A percentile compares a stretch with the other conserved stretches of the same genome.
Conservation (phyloP, 176 grass and related monocot genomes). For the Tillandsia fasciculata region DNA sequence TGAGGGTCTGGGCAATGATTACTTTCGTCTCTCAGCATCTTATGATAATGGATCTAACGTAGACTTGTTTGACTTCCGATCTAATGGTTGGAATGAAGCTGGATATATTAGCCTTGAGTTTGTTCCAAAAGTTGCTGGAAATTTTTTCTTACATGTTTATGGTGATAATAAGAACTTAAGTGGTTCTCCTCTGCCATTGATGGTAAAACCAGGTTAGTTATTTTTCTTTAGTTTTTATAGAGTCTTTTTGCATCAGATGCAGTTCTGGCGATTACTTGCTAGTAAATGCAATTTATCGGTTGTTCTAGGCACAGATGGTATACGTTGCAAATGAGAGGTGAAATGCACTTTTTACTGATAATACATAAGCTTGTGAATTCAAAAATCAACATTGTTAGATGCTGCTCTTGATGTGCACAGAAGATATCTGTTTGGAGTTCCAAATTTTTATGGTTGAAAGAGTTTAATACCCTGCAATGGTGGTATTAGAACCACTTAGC, state of each 20-base stretch:
- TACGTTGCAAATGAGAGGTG: too few species aligned
- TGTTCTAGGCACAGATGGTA: too few species aligned
- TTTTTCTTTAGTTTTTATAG: neutral
- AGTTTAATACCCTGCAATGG: too few species aligned
- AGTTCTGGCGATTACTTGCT: neutral
- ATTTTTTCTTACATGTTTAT: conserved; percentile 40
- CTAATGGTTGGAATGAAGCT: conserved; percentile 44
- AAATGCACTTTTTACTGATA: too few species aligned
- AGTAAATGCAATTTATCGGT: too few species aligned
- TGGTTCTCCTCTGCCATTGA: conserved; percentile 39
- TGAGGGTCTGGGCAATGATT: conserved; percentile 8
- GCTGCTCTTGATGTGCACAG: too few species aligned
- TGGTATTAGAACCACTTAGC: too few species aligned
- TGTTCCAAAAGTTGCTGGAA: conserved; percentile 27
- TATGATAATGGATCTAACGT: conserved; percentile 31
- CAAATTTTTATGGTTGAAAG: too few species aligned
- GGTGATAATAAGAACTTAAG: conserved; percentile 34
- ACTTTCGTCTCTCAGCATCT: conserved; percentile 31
- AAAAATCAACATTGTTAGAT: too few species aligned
- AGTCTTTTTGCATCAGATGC: neutral
- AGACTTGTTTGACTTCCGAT: conserved; percentile 24
- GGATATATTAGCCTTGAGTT: conserved; percentile 56
- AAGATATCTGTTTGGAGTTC: too few species aligned
- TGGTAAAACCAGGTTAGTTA: conserved; percentile 54
- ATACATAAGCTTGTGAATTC: too few species aligned